phyloP scores from a whole-genome alignment of 805 yeast species.

The Ogataea nonfermentans region DNA sequence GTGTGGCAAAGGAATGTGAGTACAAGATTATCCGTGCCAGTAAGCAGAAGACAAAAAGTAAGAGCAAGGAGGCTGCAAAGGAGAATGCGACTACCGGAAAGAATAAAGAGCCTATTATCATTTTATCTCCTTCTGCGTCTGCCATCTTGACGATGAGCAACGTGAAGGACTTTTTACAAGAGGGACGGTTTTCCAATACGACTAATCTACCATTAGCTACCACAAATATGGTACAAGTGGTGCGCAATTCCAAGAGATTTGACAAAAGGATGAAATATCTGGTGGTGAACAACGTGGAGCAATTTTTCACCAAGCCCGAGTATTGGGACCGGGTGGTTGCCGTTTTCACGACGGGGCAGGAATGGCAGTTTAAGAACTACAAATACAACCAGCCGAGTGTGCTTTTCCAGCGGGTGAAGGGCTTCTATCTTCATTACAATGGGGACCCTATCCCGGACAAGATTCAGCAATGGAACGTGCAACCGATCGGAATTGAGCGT shows the following conservation, averaged over 20 bases:
- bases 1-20: constrained; percentile 65
- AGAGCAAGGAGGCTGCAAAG: constrained; percentile 8
- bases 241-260: constrained; percentile 55
- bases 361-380: constrained; percentile 93
- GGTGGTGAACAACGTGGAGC: constrained; percentile 85
- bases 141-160: constrained; percentile 64
- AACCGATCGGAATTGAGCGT: constrained; percentile 73
- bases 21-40: constrained; percentile 52
- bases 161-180: constrained; percentile 67
- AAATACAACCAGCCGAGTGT: constrained; percentile 77
- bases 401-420: constrained; percentile 80
- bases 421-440: constrained; percentile 71
- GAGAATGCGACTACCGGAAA: constrained; percentile 13
- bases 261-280: constrained; percentile 60
- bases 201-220: constrained; percentile 36
- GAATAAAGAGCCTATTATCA: constrained; percentile 63
- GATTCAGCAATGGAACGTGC: constrained; percentile 86
- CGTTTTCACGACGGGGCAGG: constrained; percentile 93
- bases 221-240: constrained; percentile 46
- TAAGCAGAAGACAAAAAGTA: constrained; percentile 34
- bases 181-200: constrained; percentile 65
- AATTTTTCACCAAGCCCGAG: constrained; percentile 87
- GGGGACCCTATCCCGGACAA: constrained; percentile 78
- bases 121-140: constrained; percentile 78
- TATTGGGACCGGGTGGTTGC: constrained; percentile 98